These are phyloP conservation scores for Taiwanofungus camphoratus DNA, from an alignment of 1,284 basidiomycete genomes.

Conservation along the genomic window DNA sequence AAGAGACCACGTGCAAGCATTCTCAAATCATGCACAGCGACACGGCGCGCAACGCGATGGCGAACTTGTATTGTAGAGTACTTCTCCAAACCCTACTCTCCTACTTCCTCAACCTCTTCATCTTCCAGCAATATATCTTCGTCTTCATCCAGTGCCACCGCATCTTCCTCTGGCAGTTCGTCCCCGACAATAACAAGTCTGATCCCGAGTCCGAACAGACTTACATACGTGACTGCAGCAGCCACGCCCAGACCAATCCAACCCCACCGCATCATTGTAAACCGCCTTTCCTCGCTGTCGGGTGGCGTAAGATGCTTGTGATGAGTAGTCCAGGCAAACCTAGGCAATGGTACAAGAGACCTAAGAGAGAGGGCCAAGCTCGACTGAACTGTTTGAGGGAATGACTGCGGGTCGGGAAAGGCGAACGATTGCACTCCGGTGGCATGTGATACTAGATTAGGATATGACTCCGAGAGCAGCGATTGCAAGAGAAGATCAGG, in stretches of 20 bases:
- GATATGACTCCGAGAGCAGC: constrained; percentile 50
- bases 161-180: constrained; percentile 16
- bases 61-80: too few species aligned
- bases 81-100: not conserved
- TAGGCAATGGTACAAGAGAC: constrained; percentile 19
- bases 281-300: constrained; percentile 31
- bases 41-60: too few species aligned
- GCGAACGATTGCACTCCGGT: constrained; percentile 37
- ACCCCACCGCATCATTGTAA: constrained; percentile 29
- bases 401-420: constrained; percentile 21
- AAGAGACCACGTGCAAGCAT: too few species aligned
- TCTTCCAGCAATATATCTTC: constrained; percentile 15
- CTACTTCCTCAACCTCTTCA: constrained; percentile 13
- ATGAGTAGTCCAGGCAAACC: constrained; percentile 8
- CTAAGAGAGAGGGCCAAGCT: constrained; percentile 19
- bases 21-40: too few species aligned
- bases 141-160: constrained; percentile 27
- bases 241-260: constrained; percentile 29
- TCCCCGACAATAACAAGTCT: constrained; percentile 8
- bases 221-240: constrained; percentile 12
- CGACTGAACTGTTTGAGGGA: constrained; percentile 13
- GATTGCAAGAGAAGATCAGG: constrained; percentile 54
- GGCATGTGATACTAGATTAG: constrained; percentile 51
- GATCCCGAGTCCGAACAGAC: constrained; percentile 6
- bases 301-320: too few species aligned